Evolutionary conservation across 2,329 filamentous ascomycete species (phyloP), one percentile per base, ranked within the genome.

Genomic region (Lithohypha guttulata): DNA sequence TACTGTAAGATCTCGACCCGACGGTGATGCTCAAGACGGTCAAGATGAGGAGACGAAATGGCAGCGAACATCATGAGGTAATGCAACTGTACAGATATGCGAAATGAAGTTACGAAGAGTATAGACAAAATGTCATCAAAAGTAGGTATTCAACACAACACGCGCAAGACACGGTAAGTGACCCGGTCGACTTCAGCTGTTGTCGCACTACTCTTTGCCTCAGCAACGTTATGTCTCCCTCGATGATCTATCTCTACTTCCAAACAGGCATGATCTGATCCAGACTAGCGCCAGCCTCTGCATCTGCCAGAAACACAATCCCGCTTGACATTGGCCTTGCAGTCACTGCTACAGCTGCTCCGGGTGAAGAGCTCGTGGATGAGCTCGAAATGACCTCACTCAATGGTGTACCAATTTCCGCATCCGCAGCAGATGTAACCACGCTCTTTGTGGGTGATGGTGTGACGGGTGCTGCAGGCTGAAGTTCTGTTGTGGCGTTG

Each of bases 21-120:
- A 61, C 2, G 60, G 52, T 34, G 62, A 59, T 11, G 49, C 48
- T 19, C 51, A 49, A 3, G 51, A 38, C 51, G 59, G 30, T 50
- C 55, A 19, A 47, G 59, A 26, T 17, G 54, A 41, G 8, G 66
- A 71, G 50, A 62, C 61, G 8, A 73, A 73, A 52, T 73, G 70
- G 70, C 61, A 65, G 49, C 60, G 68, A 47, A 73, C 68, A 20
- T 65, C 60, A 23, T 69, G 53, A 61, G 34, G 11, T 21, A 6
- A 25, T n/a, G 21, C 11, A 10, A 33, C 10, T 6, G 27, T 17
- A 17, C 6, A 18, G 17, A 17, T 10, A 33, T 11, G n/a, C n/a
- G 30, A n/a, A 17, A 10, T 7, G 17, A 6, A 33, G 17, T 4
- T 17, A 17, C 30, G 13, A 33, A 17, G 7, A 6, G 14, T 11